Base-by-base conservation (phyloP, 139 green algal genomes). In the Tetratostichococcus sp. region DNA sequence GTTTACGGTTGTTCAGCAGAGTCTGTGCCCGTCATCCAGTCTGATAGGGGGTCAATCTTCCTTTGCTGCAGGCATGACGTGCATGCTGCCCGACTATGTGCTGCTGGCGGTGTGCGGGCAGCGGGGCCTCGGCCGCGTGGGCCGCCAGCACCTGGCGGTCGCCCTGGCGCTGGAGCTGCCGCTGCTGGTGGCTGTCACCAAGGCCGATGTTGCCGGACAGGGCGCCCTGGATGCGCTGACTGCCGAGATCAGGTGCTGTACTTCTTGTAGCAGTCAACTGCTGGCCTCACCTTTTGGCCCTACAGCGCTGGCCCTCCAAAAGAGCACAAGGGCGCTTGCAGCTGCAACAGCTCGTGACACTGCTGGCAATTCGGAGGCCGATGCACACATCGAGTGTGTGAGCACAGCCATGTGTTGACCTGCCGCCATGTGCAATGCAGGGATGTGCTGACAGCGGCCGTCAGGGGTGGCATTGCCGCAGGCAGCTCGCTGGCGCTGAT, bases 131-230 rank as follows among this genome's bases (percentile, higher is more conserved):
- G 81, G 65, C 0, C 73, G 76, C 43, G 83, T 88, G 28, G 87
- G 73, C 0, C 59, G 80, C 1, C 88, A 97, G 83, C 91, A 95
- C 77, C 74, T 95, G 67, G 87, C 91, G 30, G 83, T 91, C 11
- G 87, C 88, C 1, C 43, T 95, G n/a, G 89, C 89, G 0, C 85
- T 97, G 39, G 85, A 91, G 42, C 62, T 95, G 25, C 92, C 92
- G 2, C 74, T 89, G 17, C 84, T 87, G 62, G 73, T 94, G 0
- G 82, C 93, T 1, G 43, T 97, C 39, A 96, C 92, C 25, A 94
- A 97, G 81, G 78, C 42, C 8, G 86, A 90, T 72, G 30, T 75
- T 32, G 79, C 79, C 43, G 62, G 33, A 21, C 30, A 72, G 32
- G 65, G 22, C 50, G 74, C 71, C 28, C 62, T 75, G 21, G 31